Conservation (phyloP, 2,329 filamentous ascomycete species). For the Xylaria polymorpha region DNA sequence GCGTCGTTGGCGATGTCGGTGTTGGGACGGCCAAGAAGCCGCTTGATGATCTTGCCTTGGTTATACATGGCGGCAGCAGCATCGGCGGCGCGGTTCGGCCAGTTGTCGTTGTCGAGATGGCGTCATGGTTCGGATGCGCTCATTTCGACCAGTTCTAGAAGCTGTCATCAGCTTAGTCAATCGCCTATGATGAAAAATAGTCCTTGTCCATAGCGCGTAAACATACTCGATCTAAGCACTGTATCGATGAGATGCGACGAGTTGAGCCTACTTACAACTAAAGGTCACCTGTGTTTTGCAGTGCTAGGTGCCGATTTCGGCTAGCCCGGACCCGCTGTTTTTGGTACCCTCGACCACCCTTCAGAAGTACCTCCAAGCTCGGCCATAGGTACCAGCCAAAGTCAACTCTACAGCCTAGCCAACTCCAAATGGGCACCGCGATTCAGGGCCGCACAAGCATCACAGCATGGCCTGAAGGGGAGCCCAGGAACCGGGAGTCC, state of each 20-base stretch:
- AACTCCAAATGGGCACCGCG: too few relatives aligned
- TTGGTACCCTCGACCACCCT: too few relatives aligned
- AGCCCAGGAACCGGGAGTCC: too few relatives aligned
- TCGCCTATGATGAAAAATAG: background rate
- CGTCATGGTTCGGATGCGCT: conserved; percentile 44
- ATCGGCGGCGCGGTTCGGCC: conserved; percentile 46
- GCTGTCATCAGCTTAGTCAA: conserved; percentile 2
- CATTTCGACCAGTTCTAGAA: background rate
- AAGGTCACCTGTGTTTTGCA: background rate
- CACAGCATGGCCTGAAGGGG: too few relatives aligned
- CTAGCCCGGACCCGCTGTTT: too few relatives aligned
- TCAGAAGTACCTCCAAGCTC: too few relatives aligned
- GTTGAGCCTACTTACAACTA: too few relatives aligned
- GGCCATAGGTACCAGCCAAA: too few relatives aligned
- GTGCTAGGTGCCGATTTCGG: too few relatives aligned
- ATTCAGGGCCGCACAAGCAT: too few relatives aligned
- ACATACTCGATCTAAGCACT: background rate
- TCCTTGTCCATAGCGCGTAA: conserved; percentile 3
- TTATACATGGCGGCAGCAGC: conserved; percentile 59
- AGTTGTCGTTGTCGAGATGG: conserved; percentile 38
- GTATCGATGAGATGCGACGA: background rate
- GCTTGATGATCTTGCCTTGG: conserved; percentile 69
- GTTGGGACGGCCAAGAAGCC: conserved; percentile 67
- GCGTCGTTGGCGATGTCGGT: conserved; percentile 60
- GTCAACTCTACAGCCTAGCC: too few relatives aligned